phyloP scores from a whole-genome alignment of 495 filamentous ascomycete genomes.

The Neurospora sp. region DNA sequence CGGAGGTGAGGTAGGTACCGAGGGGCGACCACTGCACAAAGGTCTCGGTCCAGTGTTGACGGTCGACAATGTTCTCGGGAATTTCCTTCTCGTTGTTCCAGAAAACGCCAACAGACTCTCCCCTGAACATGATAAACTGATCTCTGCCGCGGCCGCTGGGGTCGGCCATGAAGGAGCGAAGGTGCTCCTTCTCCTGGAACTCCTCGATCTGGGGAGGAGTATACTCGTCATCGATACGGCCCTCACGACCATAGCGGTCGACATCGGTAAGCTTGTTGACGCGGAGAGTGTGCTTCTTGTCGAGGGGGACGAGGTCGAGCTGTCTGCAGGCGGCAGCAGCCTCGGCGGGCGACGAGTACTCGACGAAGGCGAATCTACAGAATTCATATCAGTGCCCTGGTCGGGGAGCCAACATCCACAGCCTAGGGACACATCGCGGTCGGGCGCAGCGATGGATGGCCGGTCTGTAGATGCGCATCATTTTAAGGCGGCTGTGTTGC shows the following conservation, averaged over 20 bases:
- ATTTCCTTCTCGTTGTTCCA: slow-evolving; percentile 94
- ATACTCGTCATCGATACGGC: slow-evolving; percentile 85
- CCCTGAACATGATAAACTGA: slow-evolving; percentile 85
- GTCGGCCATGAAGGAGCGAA: slow-evolving; percentile 87
- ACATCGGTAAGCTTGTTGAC: slow-evolving; percentile 99
- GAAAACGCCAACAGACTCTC: slow-evolving; percentile 84
- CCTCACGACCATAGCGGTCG: slow-evolving; percentile 89
- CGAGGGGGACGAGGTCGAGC: slow-evolving; percentile 72
- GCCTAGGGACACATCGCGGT: not conserved
- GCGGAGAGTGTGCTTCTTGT: slow-evolving; percentile 87
- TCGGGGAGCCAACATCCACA: not conserved
- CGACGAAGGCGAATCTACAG: slow-evolving; percentile 81
- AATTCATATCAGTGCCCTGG: slow-evolving; percentile 5
- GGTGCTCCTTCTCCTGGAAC: slow-evolving; percentile 86
- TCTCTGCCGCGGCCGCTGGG: slow-evolving; percentile 77
- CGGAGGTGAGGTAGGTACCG: slow-evolving; percentile 87
- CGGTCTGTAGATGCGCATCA: not conserved
- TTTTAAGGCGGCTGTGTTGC: not conserved
- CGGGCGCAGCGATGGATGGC: not conserved
- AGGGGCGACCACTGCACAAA: slow-evolving; percentile 97
- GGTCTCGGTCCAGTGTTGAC: slow-evolving; percentile 89
- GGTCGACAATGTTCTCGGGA: slow-evolving; percentile 81
- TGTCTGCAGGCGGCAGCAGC: slow-evolving; percentile 78
- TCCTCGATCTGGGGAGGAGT: slow-evolving; percentile 62
- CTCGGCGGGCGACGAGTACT: slow-evolving; percentile 88